Base-by-base conservation (phyloP, 2,329 filamentous ascomycete species). In the Aspergillus terreus region DNA sequence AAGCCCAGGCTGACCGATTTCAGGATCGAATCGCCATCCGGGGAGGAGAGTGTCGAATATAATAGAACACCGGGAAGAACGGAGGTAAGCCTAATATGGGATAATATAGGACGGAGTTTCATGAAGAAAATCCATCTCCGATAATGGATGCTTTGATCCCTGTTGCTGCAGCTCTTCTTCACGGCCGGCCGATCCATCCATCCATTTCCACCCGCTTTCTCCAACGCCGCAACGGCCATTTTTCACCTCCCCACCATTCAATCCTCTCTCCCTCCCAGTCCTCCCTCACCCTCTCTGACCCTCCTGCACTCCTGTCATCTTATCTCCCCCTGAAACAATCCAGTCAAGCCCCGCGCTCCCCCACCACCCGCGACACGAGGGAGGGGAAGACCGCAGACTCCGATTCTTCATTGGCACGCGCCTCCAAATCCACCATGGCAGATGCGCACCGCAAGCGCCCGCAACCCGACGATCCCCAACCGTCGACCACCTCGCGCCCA, bases 391-490 rank as follows among this genome's bases (percentile, higher is more conserved):
- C 35, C 12, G 14, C 35, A n/a, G 15, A 23, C 7, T 38, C 30
- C 42, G 17, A 36, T 7, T 49, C 41, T 49, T 52, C 46, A 58
- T 58, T 57, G 55, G 53, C 46, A 53, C 49, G 46, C 42, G 45
- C 19, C 23, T 12, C 19, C 40, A 7, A 42, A 42, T 23, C 43
- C 32, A 44, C 44, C 49, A 59, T 59, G 57, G 51, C 51, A 49
- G 50, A 56, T 45, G 46, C 50, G 41, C 38, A 48, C 45, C 33
- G 17, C 25, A 58, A 57, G 57, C 57, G 55, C 55, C 55, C 47
- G 27, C 52, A 57, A 48, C 21, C 43, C 46, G 47, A 46, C 45
- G 45, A 43, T 35, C 15, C 41, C 25, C 49, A 49, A 47, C 48
- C 45, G 42, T 38, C 35, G 35, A 38, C 38, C 36, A 27, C 25